Evolutionary conservation across 768 basidiomycete species (phyloP).

Genomic region (Russula sp.): DNA sequence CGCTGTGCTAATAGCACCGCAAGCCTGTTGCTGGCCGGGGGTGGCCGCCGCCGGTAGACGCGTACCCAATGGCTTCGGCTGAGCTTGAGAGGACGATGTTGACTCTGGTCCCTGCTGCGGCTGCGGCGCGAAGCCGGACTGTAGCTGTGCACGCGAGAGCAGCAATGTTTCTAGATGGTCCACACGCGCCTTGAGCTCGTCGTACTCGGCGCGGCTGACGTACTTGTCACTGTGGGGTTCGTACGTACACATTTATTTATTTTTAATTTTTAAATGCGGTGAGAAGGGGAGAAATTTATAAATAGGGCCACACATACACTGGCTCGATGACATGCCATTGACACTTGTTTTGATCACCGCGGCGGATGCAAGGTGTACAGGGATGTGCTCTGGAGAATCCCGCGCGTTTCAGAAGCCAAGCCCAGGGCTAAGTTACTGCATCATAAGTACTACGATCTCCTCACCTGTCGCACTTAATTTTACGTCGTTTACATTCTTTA

Average conservation of each 20-base stretch:
- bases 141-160: conserved; percentile 41
- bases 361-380: conserved; percentile 74
- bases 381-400: conserved; percentile 60
- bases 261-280: not conserved
- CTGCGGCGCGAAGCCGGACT: conserved; percentile 12
- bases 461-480: conserved; percentile 86
- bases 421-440: conserved; percentile 22
- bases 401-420: conserved; percentile 27
- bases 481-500: conserved; percentile 79
- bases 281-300: not conserved
- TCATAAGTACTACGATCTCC: conserved; percentile 15
- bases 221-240: conserved; percentile 65
- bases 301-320: conserved; percentile 51
- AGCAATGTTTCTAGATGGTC: conserved; percentile 55
- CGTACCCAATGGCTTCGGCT: not conserved
- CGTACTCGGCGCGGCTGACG: conserved; percentile 72
- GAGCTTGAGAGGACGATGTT: conserved; percentile 10
- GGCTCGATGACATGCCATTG: conserved; percentile 83
- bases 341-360: conserved; percentile 77
- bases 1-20: conserved; percentile 4
- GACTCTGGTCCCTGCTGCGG: conserved; percentile 8
- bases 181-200: conserved; percentile 66
- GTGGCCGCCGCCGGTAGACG: not conserved
- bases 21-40: not conserved
- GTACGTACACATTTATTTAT: conserved; percentile 22